Conservation (phyloP, 768 basidiomycete species). For the Macrolepiota fuliginosa region DNA sequence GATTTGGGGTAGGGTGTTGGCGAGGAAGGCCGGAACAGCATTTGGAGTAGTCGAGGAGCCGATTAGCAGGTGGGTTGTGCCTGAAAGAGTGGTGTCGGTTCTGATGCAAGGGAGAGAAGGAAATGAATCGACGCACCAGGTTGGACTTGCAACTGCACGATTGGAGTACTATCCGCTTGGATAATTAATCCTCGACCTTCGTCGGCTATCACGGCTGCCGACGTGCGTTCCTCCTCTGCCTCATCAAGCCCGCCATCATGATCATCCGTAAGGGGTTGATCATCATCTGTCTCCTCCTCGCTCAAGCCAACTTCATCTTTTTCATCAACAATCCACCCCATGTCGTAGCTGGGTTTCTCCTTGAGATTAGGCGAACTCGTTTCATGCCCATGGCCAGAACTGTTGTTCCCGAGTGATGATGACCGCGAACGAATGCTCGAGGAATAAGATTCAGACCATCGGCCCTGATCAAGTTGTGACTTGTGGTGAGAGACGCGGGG, state of each 20-base stretch:
- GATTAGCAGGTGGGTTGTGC: constrained; percentile 91
- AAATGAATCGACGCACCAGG: constrained; percentile 53
- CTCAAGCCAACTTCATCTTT: constrained; percentile 61
- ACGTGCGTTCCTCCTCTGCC: constrained; percentile 64
- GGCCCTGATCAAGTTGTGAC: constrained; percentile 57
- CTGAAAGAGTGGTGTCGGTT: constrained; percentile 37
- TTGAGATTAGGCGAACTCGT: constrained; percentile 42
- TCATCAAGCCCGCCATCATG: constrained; percentile 39
- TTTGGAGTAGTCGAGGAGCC: constrained; percentile 79
- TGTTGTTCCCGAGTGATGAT: constrained; percentile 55
- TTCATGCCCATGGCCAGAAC: constrained; percentile 36
- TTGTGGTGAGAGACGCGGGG: constrained; percentile 42
- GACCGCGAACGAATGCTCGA: constrained; percentile 65
- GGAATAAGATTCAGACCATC: constrained; percentile 76
- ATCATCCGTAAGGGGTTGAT: constrained; percentile 35
- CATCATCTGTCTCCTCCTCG: constrained; percentile 58
- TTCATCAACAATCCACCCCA: constrained; percentile 76
- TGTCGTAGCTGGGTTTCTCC: constrained; percentile 73
- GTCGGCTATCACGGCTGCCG: constrained; percentile 76
- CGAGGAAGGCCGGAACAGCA: constrained; percentile 74
- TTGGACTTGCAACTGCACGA: constrained; percentile 62
- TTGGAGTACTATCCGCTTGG: constrained; percentile 59
- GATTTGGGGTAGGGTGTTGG: constrained; percentile 67
- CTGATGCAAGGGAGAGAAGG: constrained; percentile 11
- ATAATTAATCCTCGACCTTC: constrained; percentile 85